Evolutionary conservation across 495 filamentous ascomycete genomes (phyloP).

Genomic region (Penicillium crystallinum): DNA sequence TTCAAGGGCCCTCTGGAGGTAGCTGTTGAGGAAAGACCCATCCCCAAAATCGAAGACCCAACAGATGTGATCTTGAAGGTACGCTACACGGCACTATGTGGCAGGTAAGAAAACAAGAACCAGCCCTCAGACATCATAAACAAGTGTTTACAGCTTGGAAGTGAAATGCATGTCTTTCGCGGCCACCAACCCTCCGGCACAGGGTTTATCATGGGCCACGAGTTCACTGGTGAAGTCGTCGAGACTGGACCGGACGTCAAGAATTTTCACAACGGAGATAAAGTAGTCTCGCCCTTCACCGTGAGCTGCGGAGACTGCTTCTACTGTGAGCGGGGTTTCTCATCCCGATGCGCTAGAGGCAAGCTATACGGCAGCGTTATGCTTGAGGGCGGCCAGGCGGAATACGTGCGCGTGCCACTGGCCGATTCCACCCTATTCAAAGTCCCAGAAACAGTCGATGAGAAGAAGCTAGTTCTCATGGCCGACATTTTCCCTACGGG

Average conservation of each 20-base stretch:
- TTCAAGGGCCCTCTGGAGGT: constrained; percentile 34
- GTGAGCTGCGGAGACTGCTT: constrained; percentile 64
- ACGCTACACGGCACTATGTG: constrained; percentile 76
- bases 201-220: constrained; percentile 59
- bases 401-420: constrained; percentile 76
- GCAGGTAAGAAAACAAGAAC: constrained; percentile 53
- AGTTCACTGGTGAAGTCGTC: constrained; percentile 23
- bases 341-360: constrained; percentile 55
- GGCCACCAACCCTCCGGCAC: constrained; percentile 42
- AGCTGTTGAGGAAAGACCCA: constrained; percentile 39
- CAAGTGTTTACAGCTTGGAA: neutral
- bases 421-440: constrained; percentile 73
- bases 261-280: constrained; percentile 57
- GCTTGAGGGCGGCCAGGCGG: constrained; percentile 81
- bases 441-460: constrained; percentile 63
- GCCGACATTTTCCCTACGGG: constrained; percentile 65
- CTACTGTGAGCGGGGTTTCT: constrained; percentile 58
- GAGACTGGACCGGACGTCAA: constrained; percentile 28
- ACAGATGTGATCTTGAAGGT: constrained; percentile 82
- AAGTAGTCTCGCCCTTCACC: constrained; percentile 59
- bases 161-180: constrained; percentile 27
- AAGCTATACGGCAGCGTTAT: constrained; percentile 63
- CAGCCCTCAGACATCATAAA: neutral
- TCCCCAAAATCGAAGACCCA: constrained; percentile 54
- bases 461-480: constrained; percentile 64